Percentiles rank a stretch among this genome's conserved stretches.
phyloP scores from a whole-genome alignment of 345 rosid species.

The Adansonia digitata region DNA sequence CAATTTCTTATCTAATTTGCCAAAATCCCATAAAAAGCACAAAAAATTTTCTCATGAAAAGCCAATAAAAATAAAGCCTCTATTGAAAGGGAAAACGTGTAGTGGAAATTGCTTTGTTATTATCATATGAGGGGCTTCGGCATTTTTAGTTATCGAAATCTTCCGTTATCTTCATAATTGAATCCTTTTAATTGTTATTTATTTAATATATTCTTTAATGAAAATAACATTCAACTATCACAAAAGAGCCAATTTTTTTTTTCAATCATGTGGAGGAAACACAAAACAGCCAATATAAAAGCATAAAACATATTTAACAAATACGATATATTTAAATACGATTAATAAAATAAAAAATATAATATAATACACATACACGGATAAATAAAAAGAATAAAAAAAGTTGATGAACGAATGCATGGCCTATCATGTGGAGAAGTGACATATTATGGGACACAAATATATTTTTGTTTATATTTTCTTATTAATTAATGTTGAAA shows the following conservation, averaged over 20 bases:
- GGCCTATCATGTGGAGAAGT: background rate
- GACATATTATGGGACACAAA: too few species aligned
- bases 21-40: background rate
- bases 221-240: background rate
- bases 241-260: background rate
- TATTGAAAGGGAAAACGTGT: background rate
- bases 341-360: too few species aligned
- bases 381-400: too few species aligned
- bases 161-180: background rate
- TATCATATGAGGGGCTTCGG: background rate
- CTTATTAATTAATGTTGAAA: background rate
- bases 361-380: too few species aligned
- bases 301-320: background rate
- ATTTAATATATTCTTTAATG: background rate
- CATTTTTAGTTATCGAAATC: conserved; percentile 7
- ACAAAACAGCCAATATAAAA: too few species aligned
- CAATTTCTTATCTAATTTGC: background rate
- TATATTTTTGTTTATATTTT: background rate
- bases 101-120: background rate
- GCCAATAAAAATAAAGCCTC: too few species aligned
- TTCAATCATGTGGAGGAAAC: conserved; percentile 6
- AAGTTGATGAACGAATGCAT: background rate
- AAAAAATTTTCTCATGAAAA: too few species aligned
- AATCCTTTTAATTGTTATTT: background rate
- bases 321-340: too few species aligned